These are phyloP conservation scores for Lentinula guzmanii DNA, from an alignment of 768 basidiomycete genomes.

Conservation along the genomic window DNA sequence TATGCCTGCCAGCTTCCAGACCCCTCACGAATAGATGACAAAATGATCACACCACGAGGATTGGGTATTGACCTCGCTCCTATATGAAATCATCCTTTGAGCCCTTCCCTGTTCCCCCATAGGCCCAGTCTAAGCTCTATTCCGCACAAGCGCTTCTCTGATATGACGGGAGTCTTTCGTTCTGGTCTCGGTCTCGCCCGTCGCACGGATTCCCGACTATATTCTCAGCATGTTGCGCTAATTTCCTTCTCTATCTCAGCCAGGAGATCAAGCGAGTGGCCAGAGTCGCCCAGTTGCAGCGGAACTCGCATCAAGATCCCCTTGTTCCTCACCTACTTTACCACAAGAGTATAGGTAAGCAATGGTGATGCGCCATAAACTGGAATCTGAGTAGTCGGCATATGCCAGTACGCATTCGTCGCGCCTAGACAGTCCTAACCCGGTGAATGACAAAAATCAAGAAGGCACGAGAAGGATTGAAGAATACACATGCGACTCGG, in stretches of 20 bases:
- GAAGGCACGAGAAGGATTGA: not conserved
- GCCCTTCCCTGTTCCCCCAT: no score
- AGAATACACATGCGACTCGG: constrained; percentile 42
- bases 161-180: no score
- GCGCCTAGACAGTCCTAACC: no score
- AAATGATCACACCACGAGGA: no score
- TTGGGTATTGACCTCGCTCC: no score
- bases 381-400: constrained; percentile 77
- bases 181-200: constrained; percentile 22
- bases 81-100: no score
- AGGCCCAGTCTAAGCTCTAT: no score
- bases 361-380: constrained; percentile 80
- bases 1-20: no score
- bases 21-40: no score
- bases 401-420: constrained; percentile 80
- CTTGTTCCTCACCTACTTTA: constrained; percentile 61
- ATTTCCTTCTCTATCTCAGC: constrained; percentile 57
- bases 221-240: constrained; percentile 64
- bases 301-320: constrained; percentile 76
- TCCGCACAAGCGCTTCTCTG: no score
- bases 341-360: constrained; percentile 89
- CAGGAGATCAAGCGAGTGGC: constrained; percentile 11
- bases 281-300: constrained; percentile 38
- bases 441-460: constrained; percentile 45
- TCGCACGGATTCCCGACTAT: constrained; percentile 68